Percentiles rank a stretch among this genome's conserved stretches.
phyloP scores from a whole-genome alignment of 2,329 filamentous ascomycete species.

The Parasarocladium wereldwijsianum region DNA sequence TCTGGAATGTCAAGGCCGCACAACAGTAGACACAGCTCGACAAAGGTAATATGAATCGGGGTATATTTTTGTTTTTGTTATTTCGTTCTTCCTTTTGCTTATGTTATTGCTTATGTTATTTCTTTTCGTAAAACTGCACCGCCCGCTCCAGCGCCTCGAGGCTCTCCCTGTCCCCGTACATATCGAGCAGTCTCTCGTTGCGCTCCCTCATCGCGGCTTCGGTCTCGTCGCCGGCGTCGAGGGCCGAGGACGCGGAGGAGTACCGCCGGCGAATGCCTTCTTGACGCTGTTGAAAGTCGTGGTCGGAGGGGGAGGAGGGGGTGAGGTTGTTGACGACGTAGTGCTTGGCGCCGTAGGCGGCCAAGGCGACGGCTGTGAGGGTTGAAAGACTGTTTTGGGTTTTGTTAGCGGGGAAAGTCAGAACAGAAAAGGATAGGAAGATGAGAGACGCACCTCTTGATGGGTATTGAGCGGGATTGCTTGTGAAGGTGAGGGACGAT shows the following conservation, averaged over 20 bases:
- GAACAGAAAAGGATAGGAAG: neutral
- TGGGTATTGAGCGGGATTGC: conserved; percentile 14
- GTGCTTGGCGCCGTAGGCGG: conserved; percentile 19
- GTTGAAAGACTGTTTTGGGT: conserved; percentile 15
- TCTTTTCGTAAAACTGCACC: conserved; percentile 28
- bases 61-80: neutral
- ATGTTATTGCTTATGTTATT: conserved; percentile 8
- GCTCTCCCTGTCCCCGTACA: conserved; percentile 34
- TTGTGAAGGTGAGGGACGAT: conserved; percentile 17
- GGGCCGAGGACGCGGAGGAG: no score
- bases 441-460: conserved; percentile 15
- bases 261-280: no score
- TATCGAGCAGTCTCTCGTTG: conserved; percentile 29
- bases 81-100: neutral
- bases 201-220: conserved; percentile 19
- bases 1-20: no score
- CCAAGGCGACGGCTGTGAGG: conserved; percentile 15
- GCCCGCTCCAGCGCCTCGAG: conserved; percentile 33
- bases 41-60: neutral
- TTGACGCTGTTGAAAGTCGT: conserved; percentile 1
- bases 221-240: conserved; percentile 17
- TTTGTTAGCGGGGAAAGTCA: neutral
- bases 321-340: conserved; percentile 15
- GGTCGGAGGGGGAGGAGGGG: conserved; percentile 15
- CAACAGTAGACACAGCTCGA: no score